Percentiles rank a stretch among this genome's conserved stretches.
Evolutionary conservation across 805 yeast species (phyloP).

Genomic region (Lachancea thermotolerans): DNA sequence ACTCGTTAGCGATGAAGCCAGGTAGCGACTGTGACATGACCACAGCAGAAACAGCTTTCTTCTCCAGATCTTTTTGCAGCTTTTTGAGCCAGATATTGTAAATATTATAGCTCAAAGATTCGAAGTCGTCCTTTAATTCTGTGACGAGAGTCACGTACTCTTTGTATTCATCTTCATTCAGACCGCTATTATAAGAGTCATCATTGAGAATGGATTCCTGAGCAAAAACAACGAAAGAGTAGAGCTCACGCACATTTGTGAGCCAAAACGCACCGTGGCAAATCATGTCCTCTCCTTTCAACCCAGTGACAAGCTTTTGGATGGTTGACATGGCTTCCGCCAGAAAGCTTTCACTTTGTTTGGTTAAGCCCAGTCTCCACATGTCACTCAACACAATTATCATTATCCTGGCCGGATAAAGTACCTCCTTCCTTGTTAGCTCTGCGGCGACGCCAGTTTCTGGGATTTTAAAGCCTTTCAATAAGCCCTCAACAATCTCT

Average conservation of each 20-base stretch:
- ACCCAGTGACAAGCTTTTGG: slow-evolving; percentile 71
- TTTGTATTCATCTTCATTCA: slow-evolving; percentile 84
- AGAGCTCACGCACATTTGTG: slow-evolving; percentile 90
- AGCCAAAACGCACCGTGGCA: slow-evolving; percentile 97
- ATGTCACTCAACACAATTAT: slow-evolving; percentile 88
- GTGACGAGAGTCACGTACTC: slow-evolving; percentile 85
- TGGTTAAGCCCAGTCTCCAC: slow-evolving; percentile 96
- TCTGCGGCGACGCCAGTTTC: slow-evolving; percentile 78
- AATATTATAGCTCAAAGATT: slow-evolving; percentile 84
- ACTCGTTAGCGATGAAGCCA: slow-evolving; percentile 86
- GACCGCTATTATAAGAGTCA: slow-evolving; percentile 68
- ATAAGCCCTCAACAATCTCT: slow-evolving; percentile 80
- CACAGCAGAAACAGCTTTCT: slow-evolving; percentile 91
- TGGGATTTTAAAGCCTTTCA: slow-evolving; percentile 81
- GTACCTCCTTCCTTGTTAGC: slow-evolving; percentile 78
- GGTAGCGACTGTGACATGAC: slow-evolving; percentile 92
- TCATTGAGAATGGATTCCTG: slow-evolving; percentile 85
- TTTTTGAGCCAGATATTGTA: slow-evolving; percentile 97
- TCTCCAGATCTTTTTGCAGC: slow-evolving; percentile 82
- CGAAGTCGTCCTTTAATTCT: slow-evolving; percentile 89
- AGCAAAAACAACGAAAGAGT: slow-evolving; percentile 90
- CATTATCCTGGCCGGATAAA: slow-evolving; percentile 93
- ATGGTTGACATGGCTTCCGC: slow-evolving; percentile 85
- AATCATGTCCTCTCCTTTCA: slow-evolving; percentile 80
- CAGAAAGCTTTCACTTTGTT: slow-evolving; percentile 83